These are phyloP conservation scores for Ananas comosus DNA, from an alignment of 176 grass and related monocot genomes.

Conservation along the genomic window DNA sequence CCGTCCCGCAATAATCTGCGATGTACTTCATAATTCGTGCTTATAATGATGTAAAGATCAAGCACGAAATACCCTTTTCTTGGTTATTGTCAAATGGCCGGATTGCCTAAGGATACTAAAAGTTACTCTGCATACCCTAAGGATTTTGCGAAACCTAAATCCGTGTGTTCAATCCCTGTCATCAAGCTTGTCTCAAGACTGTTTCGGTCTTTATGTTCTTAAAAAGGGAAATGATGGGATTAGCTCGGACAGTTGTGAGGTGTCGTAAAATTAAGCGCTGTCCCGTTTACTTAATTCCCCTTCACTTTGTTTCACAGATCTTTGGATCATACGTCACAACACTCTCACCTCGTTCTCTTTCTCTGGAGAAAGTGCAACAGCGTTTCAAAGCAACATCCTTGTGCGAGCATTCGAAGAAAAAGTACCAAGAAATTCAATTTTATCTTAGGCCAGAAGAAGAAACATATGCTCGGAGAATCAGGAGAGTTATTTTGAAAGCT, in stretches of 20 bases:
- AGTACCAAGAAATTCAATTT: not conserved
- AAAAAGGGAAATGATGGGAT: not conserved
- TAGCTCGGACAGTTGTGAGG: no score
- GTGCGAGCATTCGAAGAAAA: not conserved
- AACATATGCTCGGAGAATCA: slow-evolving; percentile 30
- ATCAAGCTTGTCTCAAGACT: no score
- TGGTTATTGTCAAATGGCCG: no score
- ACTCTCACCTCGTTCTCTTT: not conserved
- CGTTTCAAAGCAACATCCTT: not conserved
- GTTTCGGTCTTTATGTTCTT: not conserved
- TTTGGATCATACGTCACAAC: not conserved
- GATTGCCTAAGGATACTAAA: no score
- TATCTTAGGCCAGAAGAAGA: slow-evolving; percentile 28
- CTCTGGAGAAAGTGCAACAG: not conserved
- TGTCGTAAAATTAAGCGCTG: not conserved
- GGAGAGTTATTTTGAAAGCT: slow-evolving; percentile 34
- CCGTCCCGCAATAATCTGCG: no score
- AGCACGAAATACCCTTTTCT: no score
- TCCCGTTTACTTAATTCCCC: not conserved
- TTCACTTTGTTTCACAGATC: not conserved
- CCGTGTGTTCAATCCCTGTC: no score
- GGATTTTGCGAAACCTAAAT: no score
- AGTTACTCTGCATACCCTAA: no score
- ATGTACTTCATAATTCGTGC: no score
- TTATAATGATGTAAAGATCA: no score